Base-by-base conservation (phyloP, 768 basidiomycete genomes). In the Antrodiella citrinella region DNA sequence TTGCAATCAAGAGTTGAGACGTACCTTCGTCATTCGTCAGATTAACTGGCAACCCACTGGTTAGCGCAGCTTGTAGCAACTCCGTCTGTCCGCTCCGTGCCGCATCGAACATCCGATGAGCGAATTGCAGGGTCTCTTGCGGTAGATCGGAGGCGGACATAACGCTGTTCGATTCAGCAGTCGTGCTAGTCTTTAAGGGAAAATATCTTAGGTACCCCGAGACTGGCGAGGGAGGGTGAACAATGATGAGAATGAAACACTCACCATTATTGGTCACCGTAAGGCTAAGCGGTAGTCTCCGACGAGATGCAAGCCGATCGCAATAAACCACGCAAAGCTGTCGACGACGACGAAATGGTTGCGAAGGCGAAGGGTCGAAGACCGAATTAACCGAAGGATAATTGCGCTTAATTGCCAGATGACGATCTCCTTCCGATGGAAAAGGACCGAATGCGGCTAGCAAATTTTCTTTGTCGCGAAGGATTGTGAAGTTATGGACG, bases 51-150 rank as follows among this genome's bases (percentile, higher is more conserved):
- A 90, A 67, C 2, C 88, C 86, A 1, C 78, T 77, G 52, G 84
- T 78, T 46, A 89, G 60, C 20, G 85, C 83, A 26, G 75, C 72
- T 35, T 80, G 52, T 9, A 90, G 69, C 2, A 81, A 55, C 15
- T 69, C 69, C 0, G 69, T 51, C 53, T 82, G 68, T 3, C 86
- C 85, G 3, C 67, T 62, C 5, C 87, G 77, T 4, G 84, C 87
- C 4, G 83, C 84, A 44, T 87, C 77, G 66, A 89, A 89, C 71
- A 88, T 84, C 44, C 79, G 76, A 48, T 80, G 74, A 0, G 86
- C 87, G 56, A 78, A 77, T 3, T 63, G 65, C 55, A 77, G 21
- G 19, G 73, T 70, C 15, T 65, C 70, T 12, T 62, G 45, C 1
- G 73, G 44, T 38, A 30, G 26, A 5, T 35, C 13, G 40, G 47